These are phyloP conservation scores for Elaeagnus macrophylla DNA, from an alignment of 306 rosid species.

Conservation along the genomic window DNA sequence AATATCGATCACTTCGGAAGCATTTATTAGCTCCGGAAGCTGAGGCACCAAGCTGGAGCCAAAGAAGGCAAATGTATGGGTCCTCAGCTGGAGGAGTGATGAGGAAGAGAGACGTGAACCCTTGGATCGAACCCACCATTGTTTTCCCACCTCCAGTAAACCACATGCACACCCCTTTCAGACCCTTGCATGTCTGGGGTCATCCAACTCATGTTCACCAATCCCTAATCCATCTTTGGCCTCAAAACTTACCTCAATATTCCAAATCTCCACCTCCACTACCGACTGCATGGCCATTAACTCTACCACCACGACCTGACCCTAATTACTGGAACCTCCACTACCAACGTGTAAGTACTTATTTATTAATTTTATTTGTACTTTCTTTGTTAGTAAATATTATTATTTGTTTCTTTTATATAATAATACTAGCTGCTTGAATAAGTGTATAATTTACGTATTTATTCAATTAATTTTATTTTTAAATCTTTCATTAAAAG, in stretches of 20 bases:
- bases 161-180: slow-evolving; percentile 32
- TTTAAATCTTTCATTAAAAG: no score
- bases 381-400: no score
- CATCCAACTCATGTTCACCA: slow-evolving; percentile 62
- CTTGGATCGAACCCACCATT: slow-evolving; percentile 57
- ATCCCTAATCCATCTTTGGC: slow-evolving; percentile 51
- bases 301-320: slow-evolving; percentile 31
- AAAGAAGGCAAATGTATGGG: slow-evolving; percentile 52
- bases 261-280: slow-evolving; percentile 22
- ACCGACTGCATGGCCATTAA: slow-evolving; percentile 30
- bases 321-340: slow-evolving; percentile 51
- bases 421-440: no score
- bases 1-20: slow-evolving; percentile 83
- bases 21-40: slow-evolving; percentile 91
- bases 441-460: no score
- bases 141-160: slow-evolving; percentile 57
- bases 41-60: slow-evolving; percentile 85
- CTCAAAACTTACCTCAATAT: slow-evolving; percentile 22
- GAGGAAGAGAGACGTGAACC: slow-evolving; percentile 34
- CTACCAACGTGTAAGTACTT: no score
- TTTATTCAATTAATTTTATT: no score
- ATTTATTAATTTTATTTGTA: no score
- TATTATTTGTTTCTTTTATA: no score
- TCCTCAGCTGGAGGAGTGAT: slow-evolving; percentile 15
- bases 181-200: slow-evolving; percentile 94